These are phyloP conservation scores for Linnemannia zychae DNA, from an alignment of 192 early-diverging fungal genomes.

Conservation along the genomic window DNA sequence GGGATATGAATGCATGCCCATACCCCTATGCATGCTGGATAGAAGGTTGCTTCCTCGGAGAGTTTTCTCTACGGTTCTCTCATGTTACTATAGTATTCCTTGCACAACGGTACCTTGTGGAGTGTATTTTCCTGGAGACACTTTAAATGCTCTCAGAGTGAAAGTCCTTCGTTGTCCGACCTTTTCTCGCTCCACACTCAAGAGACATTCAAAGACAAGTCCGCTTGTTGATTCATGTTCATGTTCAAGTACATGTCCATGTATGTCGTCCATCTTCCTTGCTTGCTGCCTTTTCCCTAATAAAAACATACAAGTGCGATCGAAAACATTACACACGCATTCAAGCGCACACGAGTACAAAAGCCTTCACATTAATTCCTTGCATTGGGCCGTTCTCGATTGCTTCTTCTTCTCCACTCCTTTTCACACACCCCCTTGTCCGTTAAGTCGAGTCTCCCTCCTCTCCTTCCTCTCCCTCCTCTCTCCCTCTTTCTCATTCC, in stretches of 20 bases:
- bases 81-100: neutral
- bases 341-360: neutral
- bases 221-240: neutral
- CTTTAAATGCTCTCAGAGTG: neutral
- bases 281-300: neutral
- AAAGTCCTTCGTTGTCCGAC: neutral
- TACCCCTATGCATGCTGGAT: neutral
- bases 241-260: too few species aligned
- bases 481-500: neutral
- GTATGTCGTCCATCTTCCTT: neutral
- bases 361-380: neutral
- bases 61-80: too few species aligned
- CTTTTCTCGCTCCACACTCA: neutral
- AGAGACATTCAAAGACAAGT: neutral
- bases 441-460: neutral
- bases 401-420: constrained; percentile 8
- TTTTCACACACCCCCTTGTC: constrained; percentile 4
- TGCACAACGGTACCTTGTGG: neutral
- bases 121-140: neutral
- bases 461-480: neutral
- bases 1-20: too few species aligned
- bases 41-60: neutral
- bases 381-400: neutral
- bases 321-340: neutral
- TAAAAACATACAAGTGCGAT: neutral